Base-by-base conservation (phyloP, 495 filamentous ascomycete genomes). In the Terfezia claveryi region DNA sequence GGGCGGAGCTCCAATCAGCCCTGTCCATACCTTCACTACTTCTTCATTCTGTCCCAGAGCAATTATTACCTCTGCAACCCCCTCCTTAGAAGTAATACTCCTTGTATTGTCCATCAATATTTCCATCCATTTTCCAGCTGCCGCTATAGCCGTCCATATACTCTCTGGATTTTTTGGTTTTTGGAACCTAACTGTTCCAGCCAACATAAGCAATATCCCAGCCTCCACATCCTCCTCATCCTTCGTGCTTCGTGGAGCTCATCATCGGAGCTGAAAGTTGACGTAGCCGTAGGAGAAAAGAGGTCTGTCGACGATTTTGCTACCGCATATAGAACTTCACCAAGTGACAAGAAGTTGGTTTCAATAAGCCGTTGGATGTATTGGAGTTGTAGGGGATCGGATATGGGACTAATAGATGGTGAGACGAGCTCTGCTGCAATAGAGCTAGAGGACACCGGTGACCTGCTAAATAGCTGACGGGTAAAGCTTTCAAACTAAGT, bases 41-140 rank as follows among this genome's bases (percentile, higher is more conserved):
- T 64, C 62, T 17, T 61, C 66, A 51, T 76, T 81, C 51, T 71
- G 66, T 6, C 74, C 73, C 27, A 84, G 71, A 7, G 76, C 77
- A 36, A 74, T 73, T 23, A 76, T 66, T 1, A 76, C 58, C 36
- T 65, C 67, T 51, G 69, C 73, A 62, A 77, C 70, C 38, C 78
- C 71, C 20, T 73, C 68, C 36, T 67, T 67, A 4, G 66, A 46
- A 1, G 4, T 14, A 4, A 4, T 67, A 10, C 69, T 66, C 20
- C 69, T 66, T 50, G 70, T 69, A 55, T 71, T 61, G 27, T 59
- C 63, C 41, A 46, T 46, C 41, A 20, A 14, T 14, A 20, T 20
- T 67, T 23, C 67, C 62, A 50, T 69, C 62, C 16, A 68, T 68
- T 32, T 67, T 63, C 46, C 67, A 62, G 56, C 73, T 68, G 49